Evolutionary conservation across 108 stramenopile genomes (phyloP), one percentile per base, ranked within the genome.

Genomic region (Discostella pseudostelligera): DNA sequence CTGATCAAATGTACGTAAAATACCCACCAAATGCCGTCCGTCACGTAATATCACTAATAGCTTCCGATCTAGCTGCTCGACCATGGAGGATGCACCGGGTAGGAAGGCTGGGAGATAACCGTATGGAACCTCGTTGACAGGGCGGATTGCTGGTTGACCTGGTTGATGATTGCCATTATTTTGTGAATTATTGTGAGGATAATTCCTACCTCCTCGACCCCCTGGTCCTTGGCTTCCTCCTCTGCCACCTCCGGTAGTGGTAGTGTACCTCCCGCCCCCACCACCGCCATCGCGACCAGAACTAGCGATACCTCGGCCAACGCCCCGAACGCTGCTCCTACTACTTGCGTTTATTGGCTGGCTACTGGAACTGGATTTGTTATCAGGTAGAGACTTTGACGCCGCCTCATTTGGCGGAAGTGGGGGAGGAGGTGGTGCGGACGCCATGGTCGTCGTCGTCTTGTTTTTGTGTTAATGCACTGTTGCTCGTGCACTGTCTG

Each of bases 1-100:
- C 77, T 98, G 97, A 74, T 98, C 97, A 74, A 93, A 98, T 22
- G 85, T 86, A 29, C 94, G 86, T 47, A 96, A 69, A 32, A 78
- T 83, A 11, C 97, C 97, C 12, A 96, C 84, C 24, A 98, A 64
- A 76, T 98, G 94, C 43, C 96, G 81, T 21, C 96, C 96, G 63
- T 98, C 97, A 16, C 93, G 80, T 26, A 97, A 72, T n/a, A 98
- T 84, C 39, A 97, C 81, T 56, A 97, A 70, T 36, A 97, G 55
- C 59, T 76, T 66, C 67, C 84, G 80, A 82, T 98, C 96, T 47
- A 98, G 65, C 75, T 97, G 93, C 74, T 97, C 96, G 16, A 96
- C 88, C 49, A 98, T 72, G 59, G 90, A 90, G 4, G 96, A 87
- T 3, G 94, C 84, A 43, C 96, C 97, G 36, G 97, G 96, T 19